Evolutionary conservation across 1,139 yeast genomes (phyloP), one percentile per base, ranked within the genome.

Genomic region (Wickerhamomyces sp.): DNA sequence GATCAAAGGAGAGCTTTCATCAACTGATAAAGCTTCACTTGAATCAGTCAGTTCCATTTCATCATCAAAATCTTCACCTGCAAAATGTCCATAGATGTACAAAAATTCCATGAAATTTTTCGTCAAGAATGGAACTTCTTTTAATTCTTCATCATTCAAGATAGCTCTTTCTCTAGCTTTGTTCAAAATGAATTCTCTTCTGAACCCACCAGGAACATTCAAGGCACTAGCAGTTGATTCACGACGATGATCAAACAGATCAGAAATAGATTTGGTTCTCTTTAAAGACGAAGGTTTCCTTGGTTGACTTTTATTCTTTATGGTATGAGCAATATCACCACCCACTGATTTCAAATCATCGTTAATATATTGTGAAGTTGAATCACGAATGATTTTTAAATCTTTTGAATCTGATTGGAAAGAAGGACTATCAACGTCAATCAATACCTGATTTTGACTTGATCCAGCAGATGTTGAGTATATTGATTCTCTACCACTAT

Each of bases 201-300:
- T 71, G 60, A 85, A 85, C 0, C 93, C 93, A 38, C 94, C 94
- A 0, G 93, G 93, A 10, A 85, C 83, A 54, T 84, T 80, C 39
- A 85, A 64, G 1, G 80, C 80, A 48, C 86, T 76, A 1, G 91
- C 93, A 23, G 74, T 69, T 0, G 88, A 80, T 10, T 76, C 79
- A 47, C 87, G 68, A 54, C 90, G 69, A 37, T 47, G 50, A 8
- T 51, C 53, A 14, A 47, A 40, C 15, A 58, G 38, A 40, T 61
- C 51, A 26, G 66, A 64, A 23, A 58, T 50, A 1, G 69, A 64
- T 36, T 56, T 58, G 2, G 58, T 57, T 44, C 53, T 59, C 45
- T 58, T 63, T 62, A 59, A 47, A 54, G 71, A 42, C 56, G 49
- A 42, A 14, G 40, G n/a, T 23, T 30, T 37, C 13, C 42, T 42